Evolutionary conservation across 2,329 filamentous ascomycete species (phyloP), one percentile per base, ranked within the genome.

Genomic region (Diaporthe aspalathi): DNA sequence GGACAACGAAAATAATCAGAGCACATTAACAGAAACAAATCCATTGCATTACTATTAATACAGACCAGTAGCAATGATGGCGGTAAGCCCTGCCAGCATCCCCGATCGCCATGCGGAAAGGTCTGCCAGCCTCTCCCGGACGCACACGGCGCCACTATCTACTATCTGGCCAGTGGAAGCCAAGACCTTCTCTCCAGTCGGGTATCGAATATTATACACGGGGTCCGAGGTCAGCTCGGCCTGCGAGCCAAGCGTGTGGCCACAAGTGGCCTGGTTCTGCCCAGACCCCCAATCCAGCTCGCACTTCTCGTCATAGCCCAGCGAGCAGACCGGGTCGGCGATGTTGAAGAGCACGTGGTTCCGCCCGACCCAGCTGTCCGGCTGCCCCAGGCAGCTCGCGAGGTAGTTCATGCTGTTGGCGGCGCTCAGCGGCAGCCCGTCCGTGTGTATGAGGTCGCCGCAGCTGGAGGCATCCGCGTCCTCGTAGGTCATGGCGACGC

Each of bases 371-470:
- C 85, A 89, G 73, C 80, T 84, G 5, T 71, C 68, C 8, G 79
- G 73, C 40, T 79, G 75, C 47, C 76, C 80, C 45, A 86, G 78
- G 73, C 86, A 88, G 73, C 79, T 82, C 14, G 79, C 79, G n/a
- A 88, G 76, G 68, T 82, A 88, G 76, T 88, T 86, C 82, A 87
- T 87, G 81, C 83, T 84, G 77, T 87, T 88, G 70, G 84, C 77
- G 0, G 86, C 86, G 76, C 83, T 76, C n/a, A 80, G 73, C 20
- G 78, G 77, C 52, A 80, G 73, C 32, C 77, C 79, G 35, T 81
- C 75, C 12, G 85, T 85, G 49, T 83, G 74, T 73, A 89, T 82
- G n/a, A 90, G 81, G 62, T 79, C 76, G 16, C 78, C 77, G 79
- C 88, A 90, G 35, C 84, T 80, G 71, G 78, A 80, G 32, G 83